Conservation (phyloP, 495 filamentous ascomycete genomes). For the Aspergillus panamensis region DNA sequence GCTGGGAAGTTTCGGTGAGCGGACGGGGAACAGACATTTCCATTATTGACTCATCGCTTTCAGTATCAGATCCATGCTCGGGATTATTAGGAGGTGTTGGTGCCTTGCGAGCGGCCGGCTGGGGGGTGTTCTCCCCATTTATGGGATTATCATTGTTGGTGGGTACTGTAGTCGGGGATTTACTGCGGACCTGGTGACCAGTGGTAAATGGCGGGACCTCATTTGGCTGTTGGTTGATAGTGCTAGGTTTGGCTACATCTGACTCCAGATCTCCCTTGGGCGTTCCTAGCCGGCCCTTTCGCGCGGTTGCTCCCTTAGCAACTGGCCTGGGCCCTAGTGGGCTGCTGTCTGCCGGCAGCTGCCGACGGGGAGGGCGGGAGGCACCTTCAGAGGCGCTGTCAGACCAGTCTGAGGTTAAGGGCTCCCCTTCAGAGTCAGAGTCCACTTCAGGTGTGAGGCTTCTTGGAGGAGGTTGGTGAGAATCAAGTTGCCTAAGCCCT, state of each 20-base stretch:
- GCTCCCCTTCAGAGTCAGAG: conserved; percentile 16
- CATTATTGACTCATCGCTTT: conserved; percentile 50
- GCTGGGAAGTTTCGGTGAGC: conserved; percentile 33
- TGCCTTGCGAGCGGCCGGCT: not conserved
- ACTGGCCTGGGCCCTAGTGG: conserved; percentile 13
- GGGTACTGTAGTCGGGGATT: not conserved
- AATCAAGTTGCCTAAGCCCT: not conserved
- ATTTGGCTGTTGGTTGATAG: not conserved
- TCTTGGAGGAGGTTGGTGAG: not conserved
- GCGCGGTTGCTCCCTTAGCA: not conserved
- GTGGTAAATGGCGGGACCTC: not conserved
- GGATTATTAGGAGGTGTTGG: not conserved
- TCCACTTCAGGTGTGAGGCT: not conserved
- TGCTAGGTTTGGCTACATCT: not conserved
- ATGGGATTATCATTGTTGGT: not conserved
- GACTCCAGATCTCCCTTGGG: not conserved
- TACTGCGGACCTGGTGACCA: not conserved
- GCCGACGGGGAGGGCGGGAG: conserved; percentile 3
- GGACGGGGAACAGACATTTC: conserved; percentile 51
- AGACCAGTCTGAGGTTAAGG: conserved; percentile 13
- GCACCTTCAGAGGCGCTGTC: conserved; percentile 12
- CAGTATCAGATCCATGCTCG: conserved; percentile 24
- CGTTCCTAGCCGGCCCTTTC: not conserved
- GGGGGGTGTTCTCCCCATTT: not conserved
- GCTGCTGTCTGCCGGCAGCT: conserved; percentile 29